Evolutionary conservation across 257 asterid species (phyloP), one percentile per base, ranked within the genome.

Genomic region (Nicotiana paniculata): DNA sequence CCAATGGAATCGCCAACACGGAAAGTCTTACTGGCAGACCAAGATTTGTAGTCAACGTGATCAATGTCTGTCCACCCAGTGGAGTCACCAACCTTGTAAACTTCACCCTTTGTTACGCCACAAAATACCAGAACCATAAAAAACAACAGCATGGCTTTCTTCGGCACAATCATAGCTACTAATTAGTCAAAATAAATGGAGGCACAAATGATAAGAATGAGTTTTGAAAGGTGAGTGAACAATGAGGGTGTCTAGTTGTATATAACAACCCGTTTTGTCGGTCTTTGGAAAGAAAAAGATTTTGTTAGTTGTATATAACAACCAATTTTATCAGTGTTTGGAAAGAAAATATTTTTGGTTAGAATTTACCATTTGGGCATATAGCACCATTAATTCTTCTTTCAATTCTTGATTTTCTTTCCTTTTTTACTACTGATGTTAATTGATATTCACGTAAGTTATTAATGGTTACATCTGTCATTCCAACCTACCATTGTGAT

Each of bases 21-120:
- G 61, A 91, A 92, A 16, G 8, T 37, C 32, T 87, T 89, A 5
- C 88, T 68, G 26, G 90, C 80, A 76, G 97, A 70, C 97, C 94
- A 91, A 62, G 81, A 80, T 78, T 85, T 85, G 93, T 88, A 93
- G 77, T 43, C 83, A 15, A 75, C 77, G 24, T 70, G 64, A 53
- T 76, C 74, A 37, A 17, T 5, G 24, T 32, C 80, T n/a, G 84
- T 88, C 95, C 97, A 92, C 53, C 92, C 92, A 26, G 83, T 57
- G 2, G 84, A 77, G 0, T 67, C 97, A 16, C 94, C 95, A 62
- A 91, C 92, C 64, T 35, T 86, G 77, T 92, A 88, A 3, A 88
- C 85, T 1, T 26, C 63, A 59, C 66, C 86, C 1, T 79, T 46
- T 1, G 86, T 81, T 33, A 24, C 4, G 0, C 24, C 74, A 77